phyloP scores from a whole-genome alignment of 176 grass and related monocot species.

The Thalia dealbata region DNA sequence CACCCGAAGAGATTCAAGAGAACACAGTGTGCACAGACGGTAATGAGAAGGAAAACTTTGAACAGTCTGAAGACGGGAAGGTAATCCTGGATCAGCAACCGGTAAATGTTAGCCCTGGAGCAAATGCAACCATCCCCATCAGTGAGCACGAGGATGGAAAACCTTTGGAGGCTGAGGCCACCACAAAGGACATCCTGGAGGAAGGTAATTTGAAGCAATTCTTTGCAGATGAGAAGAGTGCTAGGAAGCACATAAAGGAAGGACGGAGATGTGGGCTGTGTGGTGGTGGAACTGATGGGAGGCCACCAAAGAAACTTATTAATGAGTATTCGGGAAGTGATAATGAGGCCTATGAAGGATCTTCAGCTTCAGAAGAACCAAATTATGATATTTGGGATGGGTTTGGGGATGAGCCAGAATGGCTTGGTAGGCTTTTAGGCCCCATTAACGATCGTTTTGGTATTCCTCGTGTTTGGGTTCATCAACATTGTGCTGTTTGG shows the following conservation, averaged over 20 bases:
- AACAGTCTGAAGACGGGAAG: slow-evolving; percentile 15
- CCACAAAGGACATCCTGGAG: slow-evolving; percentile 24
- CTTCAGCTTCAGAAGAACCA: slow-evolving; percentile 73
- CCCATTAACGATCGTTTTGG: slow-evolving; percentile 79
- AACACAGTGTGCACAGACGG: slow-evolving; percentile 7
- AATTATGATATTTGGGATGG: slow-evolving; percentile 95
- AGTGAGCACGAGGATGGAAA: slow-evolving; percentile 26
- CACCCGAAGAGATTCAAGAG: slow-evolving; percentile 15
- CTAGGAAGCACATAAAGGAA: slow-evolving; percentile 43
- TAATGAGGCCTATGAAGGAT: slow-evolving; percentile 79
- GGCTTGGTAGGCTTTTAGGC: slow-evolving; percentile 83
- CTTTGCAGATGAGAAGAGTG: slow-evolving; percentile 31
- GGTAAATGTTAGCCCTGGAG: slow-evolving; percentile 23
- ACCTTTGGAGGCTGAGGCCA: slow-evolving; percentile 24
- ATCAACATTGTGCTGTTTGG: slow-evolving; percentile 98
- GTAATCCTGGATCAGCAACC: slow-evolving; percentile 24
- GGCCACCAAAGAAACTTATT: slow-evolving; percentile 61
- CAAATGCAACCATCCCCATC: background rate
- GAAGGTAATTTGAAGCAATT: slow-evolving; percentile 19
- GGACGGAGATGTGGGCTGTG: slow-evolving; percentile 80
- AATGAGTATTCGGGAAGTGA: slow-evolving; percentile 72
- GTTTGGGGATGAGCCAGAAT: slow-evolving; percentile 81
- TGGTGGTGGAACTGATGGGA: slow-evolving; percentile 82
- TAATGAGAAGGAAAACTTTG: slow-evolving; percentile 17
- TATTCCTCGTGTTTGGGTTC: slow-evolving; percentile 87